phyloP scores from a whole-genome alignment of 2,329 filamentous ascomycete genomes.

The Didymella segeticola region DNA sequence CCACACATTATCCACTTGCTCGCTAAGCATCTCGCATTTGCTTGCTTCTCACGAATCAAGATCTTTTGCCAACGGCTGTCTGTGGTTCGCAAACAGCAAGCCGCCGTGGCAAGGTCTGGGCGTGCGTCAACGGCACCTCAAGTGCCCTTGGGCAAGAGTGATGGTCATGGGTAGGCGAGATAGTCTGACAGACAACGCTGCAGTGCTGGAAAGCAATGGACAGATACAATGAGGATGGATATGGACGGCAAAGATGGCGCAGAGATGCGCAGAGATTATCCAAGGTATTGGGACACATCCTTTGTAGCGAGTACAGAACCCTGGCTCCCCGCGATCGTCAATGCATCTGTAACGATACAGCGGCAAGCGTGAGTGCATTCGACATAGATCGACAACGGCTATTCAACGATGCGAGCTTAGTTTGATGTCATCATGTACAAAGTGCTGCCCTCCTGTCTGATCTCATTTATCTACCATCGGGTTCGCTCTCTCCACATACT shows the following conservation, averaged over 20 bases:
- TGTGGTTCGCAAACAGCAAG: conserved; percentile 1
- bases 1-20: conserved; percentile 8
- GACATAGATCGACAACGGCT: conserved; percentile 11
- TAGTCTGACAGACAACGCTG: not conserved
- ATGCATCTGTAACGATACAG: not conserved
- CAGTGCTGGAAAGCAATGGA: not conserved
- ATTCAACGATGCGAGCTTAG: conserved; percentile 6
- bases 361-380: not conserved
- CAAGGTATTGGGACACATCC: not conserved
- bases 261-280: not conserved
- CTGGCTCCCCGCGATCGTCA: conserved; percentile 3
- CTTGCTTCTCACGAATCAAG: conserved; percentile 13
- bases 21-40: conserved; percentile 13
- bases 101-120: conserved; percentile 7
- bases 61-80: not conserved
- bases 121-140: conserved; percentile 13
- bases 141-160: conserved; percentile 5
- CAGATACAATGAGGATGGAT: not conserved
- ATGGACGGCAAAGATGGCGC: not conserved
- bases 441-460: not conserved
- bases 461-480: not conserved
- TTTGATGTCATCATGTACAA: conserved; percentile 8
- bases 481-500: not conserved
- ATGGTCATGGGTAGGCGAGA: not conserved
- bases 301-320: not conserved